Evolutionary conservation across 140 eudicot genomes (phyloP), one percentile per base, ranked within the genome.

Genomic region (Stevia rebaudiana): DNA sequence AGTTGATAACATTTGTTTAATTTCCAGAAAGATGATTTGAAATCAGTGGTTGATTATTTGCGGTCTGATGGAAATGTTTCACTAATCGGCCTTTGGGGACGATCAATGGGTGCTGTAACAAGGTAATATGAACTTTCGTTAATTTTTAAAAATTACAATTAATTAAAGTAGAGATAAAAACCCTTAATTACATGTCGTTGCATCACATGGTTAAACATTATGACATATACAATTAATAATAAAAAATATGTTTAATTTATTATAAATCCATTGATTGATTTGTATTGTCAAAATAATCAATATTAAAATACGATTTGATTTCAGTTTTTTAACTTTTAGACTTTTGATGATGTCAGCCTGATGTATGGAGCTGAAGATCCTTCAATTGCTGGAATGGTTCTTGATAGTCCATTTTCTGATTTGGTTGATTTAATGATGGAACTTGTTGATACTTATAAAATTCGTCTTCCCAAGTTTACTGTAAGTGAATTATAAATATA

Each of bases 351-450:
- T 79, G 84, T 68, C 87, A 91, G 98, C 95, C 60, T 91, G 73
- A 81, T 91, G 98, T 91, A 91, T 81, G 98, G 96, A 76, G 96
- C 89, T 25, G 96, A 91, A 72, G 98, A 91, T 78, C 98, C 96
- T 65, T 91, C 98, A 28, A 83, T 91, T 42, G 96, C 98, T 22
- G 98, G 98, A 57, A 91, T 91, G 96, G 98, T 91, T 78, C 90
- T 91, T 50, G 98, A 91, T 68, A 91, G 98, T 71, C 98, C 98
- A 56, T 91, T 91, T 53, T 91, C 98, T 12, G 94, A 91, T 77
- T 78, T 91, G 87, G 98, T 91, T 62, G 95, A 88, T 72, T 77
- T 91, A 66, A 91, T 88, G 98, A 91, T 85, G 98, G 98, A 91
- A 82, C 95, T 91, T 62, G 98, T 91, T 40, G 96, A 88, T 60